Conservation (phyloP, 169 alveolate species). For the Plasmodium coatneyi region DNA sequence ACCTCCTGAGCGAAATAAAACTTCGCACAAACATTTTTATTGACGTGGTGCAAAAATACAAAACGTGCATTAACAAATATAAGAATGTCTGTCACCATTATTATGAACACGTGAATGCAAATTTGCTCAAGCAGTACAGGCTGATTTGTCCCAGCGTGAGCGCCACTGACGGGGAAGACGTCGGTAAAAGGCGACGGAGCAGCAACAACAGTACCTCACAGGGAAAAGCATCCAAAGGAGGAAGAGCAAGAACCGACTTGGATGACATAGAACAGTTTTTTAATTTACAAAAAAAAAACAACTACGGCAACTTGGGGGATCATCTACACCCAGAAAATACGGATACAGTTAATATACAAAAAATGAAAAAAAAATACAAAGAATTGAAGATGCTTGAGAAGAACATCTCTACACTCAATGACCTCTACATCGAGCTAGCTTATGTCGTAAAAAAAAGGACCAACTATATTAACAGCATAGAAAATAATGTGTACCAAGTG, state of each 20-base stretch:
- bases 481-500: conserved; percentile 41
- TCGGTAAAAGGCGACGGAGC: background rate
- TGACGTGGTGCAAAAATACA: conserved; percentile 54
- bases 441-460: conserved; percentile 57
- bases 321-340: background rate
- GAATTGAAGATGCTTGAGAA: conserved; percentile 36
- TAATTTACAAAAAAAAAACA: conserved; percentile 9
- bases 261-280: conserved; percentile 26
- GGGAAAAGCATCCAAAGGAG: background rate
- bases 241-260: background rate
- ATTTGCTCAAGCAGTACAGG: conserved; percentile 42
- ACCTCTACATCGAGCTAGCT: conserved; percentile 46
- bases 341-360: conserved; percentile 35
- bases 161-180: background rate
- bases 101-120: conserved; percentile 50
- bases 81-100: conserved; percentile 48
- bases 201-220: background rate
- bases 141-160: conserved; percentile 20
- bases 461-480: conserved; percentile 38
- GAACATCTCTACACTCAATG: conserved; percentile 36
- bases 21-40: conserved; percentile 39
- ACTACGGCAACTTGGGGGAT: background rate
- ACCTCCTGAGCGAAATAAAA: conserved; percentile 46
- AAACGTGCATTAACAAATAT: conserved; percentile 38
- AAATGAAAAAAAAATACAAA: conserved; percentile 35